Conservation (phyloP, 139 green algal genomes). For the Closterium sp. region DNA sequence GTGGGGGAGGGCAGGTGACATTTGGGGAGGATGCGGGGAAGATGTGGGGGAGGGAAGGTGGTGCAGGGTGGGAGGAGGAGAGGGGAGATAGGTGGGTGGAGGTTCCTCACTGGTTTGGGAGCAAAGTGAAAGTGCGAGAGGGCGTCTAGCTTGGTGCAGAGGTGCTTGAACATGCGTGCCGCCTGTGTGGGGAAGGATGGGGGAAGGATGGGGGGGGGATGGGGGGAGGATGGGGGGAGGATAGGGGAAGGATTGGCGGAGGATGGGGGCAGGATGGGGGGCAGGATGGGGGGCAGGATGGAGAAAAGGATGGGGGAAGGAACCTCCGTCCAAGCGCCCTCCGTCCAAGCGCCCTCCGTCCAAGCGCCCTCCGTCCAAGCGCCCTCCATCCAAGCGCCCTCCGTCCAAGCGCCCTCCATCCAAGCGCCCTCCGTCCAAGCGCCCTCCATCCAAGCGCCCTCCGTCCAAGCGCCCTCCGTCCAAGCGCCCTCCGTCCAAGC, state of each 20-base stretch:
- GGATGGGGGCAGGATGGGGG: neutral
- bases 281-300: neutral
- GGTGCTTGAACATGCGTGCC: constrained; percentile 67
- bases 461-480: too few relatives aligned
- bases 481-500: too few relatives aligned
- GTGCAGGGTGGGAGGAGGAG: neutral
- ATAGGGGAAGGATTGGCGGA: neutral
- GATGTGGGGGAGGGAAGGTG: neutral
- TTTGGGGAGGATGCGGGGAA: too few relatives aligned
- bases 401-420: too few relatives aligned
- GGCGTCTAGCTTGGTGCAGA: constrained; percentile 84
- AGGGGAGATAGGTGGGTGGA: too few relatives aligned
- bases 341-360: too few relatives aligned
- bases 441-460: too few relatives aligned
- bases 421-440: too few relatives aligned
- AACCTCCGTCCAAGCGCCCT: too few relatives aligned
- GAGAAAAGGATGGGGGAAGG: neutral
- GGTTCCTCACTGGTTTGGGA: constrained; percentile 80
- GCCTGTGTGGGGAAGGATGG: constrained; percentile 13
- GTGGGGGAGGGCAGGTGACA: too few relatives aligned
- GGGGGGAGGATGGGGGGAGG: neutral
- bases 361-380: too few relatives aligned
- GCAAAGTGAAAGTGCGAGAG: constrained; percentile 86
- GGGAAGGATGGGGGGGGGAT: neutral
- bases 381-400: too few relatives aligned